These are phyloP conservation scores for Penicillium coprophilum DNA, from an alignment of 495 filamentous ascomycete species.

Conservation along the genomic window DNA sequence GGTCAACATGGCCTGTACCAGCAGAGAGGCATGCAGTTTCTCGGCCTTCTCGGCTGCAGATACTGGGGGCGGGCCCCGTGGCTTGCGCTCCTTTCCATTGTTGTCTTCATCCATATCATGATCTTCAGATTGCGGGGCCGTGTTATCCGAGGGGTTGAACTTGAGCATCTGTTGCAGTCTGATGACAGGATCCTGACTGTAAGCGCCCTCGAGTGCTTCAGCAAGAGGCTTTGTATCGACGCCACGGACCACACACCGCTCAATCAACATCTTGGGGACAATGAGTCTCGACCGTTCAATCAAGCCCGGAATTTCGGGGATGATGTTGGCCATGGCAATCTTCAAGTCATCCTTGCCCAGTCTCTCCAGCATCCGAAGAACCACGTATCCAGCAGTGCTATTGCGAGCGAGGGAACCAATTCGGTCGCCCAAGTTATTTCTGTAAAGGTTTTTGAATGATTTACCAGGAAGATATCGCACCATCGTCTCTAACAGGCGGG, in stretches of 20 bases:
- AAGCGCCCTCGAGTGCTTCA: constrained; percentile 56
- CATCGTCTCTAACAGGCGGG: constrained; percentile 82
- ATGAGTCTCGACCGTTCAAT: constrained; percentile 71
- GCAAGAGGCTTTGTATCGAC: constrained; percentile 62
- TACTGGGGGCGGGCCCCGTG: constrained; percentile 16
- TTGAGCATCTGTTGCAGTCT: constrained; percentile 59
- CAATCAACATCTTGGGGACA: constrained; percentile 76
- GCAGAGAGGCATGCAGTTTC: constrained; percentile 62
- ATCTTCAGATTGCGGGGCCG: constrained; percentile 16
- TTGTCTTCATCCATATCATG: constrained; percentile 32
- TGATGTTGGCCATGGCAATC: constrained; percentile 62
- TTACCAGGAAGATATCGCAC: constrained; percentile 77
- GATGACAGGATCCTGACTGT: constrained; percentile 53
- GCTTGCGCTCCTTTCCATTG: constrained; percentile 33
- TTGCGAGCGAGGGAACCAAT: constrained; percentile 80
- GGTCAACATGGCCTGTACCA: constrained; percentile 64
- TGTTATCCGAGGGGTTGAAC: constrained; percentile 36
- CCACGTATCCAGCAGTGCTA: constrained; percentile 83
- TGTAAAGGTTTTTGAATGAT: constrained; percentile 81
- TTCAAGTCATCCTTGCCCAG: constrained; percentile 80
- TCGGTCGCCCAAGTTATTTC: constrained; percentile 68
- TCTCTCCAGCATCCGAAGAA: constrained; percentile 73
- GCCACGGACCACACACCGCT: constrained; percentile 71
- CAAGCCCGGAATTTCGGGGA: constrained; percentile 66
- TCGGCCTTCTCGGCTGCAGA: constrained; percentile 28